Base-by-base conservation (phyloP, 2,329 filamentous ascomycete genomes). In the Fusarium abutilonis region DNA sequence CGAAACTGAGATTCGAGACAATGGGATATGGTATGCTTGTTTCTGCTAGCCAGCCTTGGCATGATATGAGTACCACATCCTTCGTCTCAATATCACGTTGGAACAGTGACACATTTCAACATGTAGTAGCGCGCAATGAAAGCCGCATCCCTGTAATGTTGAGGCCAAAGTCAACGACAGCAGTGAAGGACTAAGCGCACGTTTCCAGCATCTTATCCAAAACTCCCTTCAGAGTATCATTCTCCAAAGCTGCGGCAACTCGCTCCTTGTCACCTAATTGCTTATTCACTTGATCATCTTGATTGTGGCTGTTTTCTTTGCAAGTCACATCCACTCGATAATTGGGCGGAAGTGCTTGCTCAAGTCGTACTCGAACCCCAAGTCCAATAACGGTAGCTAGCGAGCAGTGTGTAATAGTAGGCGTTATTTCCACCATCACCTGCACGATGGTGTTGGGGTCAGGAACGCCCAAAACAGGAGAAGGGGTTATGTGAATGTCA, bases 191-290 rank as follows among this genome's bases (percentile, higher is more conserved):
- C 50, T 65, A 91, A 64, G 86, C 83, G 77, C 92, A 96, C 2
- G 90, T 94, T 74, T 92, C 88, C 62, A 98, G 83, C 95, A 99
- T 98, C 78, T 95, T 97, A 74, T 91, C 88, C 63, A 99, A 82
- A 29, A 97, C 91, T 36, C 88, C 88, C 82, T 92, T 92, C 58
- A 99, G 80, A 1, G 91, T 96, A 53, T 91, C 91, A 74, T 99
- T 99, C 77, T 98, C 95, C 69, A 97, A 80, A 7, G 95, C 95
- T 9, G 95, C 95, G 1, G 94, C 93, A 40, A 99, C 95, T 60
- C 95, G 84, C 79, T 99, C 95, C 81, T 98, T 99, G 78, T 99
- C 95, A 31, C 88, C 91, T 39, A 99, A 80, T 78, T 99, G 95
- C 82, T 97, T 97, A 79, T 96, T 97, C 48, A 97, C 93, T 75